phyloP scores from a whole-genome alignment of 139 green algal genomes.

The Closterium sp. region DNA sequence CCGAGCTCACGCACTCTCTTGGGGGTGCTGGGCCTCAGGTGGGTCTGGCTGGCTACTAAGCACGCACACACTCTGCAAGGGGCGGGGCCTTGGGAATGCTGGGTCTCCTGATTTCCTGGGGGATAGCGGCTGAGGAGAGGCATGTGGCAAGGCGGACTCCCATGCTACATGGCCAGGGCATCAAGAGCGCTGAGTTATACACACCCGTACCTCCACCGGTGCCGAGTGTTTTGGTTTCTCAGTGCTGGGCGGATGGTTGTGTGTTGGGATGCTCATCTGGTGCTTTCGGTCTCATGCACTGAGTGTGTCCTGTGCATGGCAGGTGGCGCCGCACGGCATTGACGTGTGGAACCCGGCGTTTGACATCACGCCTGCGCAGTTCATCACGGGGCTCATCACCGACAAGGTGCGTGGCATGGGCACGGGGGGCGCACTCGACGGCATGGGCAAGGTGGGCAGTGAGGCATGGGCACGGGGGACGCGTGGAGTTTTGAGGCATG shows the following conservation, averaged over 20 bases:
- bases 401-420: slow-evolving; percentile 58
- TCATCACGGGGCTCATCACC: slow-evolving; percentile 95
- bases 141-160: slow-evolving; percentile 68
- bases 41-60: slow-evolving; percentile 31
- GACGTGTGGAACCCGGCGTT: slow-evolving; percentile 93
- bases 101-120: slow-evolving; percentile 56
- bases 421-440: neutral
- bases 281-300: neutral
- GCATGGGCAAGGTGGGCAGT: no score
- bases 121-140: slow-evolving; percentile 79
- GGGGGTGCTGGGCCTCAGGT: slow-evolving; percentile 17
- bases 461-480: no score
- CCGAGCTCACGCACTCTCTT: slow-evolving; percentile 71
- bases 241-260: no score
- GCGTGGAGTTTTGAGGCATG: no score
- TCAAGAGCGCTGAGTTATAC: no score
- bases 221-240: no score
- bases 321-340: slow-evolving; percentile 74
- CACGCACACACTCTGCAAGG: slow-evolving; percentile 69
- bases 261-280: no score
- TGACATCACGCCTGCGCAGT: slow-evolving; percentile 80
- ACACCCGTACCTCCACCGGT: no score
- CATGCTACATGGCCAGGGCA: slow-evolving; percentile 46
- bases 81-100: slow-evolving; percentile 52
- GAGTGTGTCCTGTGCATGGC: no score